Conservation (phyloP, 2,329 filamentous ascomycete species). For the Ascosphaera pollenicola region DNA sequence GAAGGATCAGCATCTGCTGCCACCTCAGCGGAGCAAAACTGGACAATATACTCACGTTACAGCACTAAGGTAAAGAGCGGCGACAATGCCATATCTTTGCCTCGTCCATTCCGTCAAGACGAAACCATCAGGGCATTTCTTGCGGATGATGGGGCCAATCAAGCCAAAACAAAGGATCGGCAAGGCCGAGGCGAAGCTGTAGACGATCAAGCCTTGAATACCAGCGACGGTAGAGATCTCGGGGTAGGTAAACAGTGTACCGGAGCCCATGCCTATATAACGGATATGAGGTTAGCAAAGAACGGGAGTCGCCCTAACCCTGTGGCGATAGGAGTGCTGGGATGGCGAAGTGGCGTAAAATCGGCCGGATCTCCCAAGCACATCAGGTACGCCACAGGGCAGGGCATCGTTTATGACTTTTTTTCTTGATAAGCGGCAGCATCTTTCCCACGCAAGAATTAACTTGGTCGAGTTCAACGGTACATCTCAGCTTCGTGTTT, state of each 20-base stretch:
- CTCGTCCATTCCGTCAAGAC: conserved; percentile 69
- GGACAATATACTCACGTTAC: conserved; percentile 30
- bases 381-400: no score
- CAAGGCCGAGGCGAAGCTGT: conserved; percentile 48
- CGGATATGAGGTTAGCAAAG: no score
- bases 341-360: conserved; percentile 8
- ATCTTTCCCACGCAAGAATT: conserved; percentile 98
- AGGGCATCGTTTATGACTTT: no score
- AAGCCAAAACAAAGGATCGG: conserved; percentile 54
- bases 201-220: conserved; percentile 56
- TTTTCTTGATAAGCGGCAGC: conserved; percentile 47
- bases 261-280: conserved; percentile 51
- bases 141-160: conserved; percentile 55
- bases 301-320: neutral
- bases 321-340: neutral
- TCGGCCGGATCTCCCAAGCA: no score
- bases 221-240: conserved; percentile 59
- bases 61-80: conserved; percentile 53
- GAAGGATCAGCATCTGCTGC: conserved; percentile 3
- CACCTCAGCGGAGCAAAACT: neutral
- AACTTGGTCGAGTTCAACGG: conserved; percentile 92
- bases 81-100: conserved; percentile 48
- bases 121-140: conserved; percentile 63
- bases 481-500: conserved; percentile 70
- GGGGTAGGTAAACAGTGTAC: conserved; percentile 65